Percentiles rank a stretch among this genome's conserved stretches.
Conservation (phyloP, 345 rosid genomes). For the Carallia brachiata region DNA sequence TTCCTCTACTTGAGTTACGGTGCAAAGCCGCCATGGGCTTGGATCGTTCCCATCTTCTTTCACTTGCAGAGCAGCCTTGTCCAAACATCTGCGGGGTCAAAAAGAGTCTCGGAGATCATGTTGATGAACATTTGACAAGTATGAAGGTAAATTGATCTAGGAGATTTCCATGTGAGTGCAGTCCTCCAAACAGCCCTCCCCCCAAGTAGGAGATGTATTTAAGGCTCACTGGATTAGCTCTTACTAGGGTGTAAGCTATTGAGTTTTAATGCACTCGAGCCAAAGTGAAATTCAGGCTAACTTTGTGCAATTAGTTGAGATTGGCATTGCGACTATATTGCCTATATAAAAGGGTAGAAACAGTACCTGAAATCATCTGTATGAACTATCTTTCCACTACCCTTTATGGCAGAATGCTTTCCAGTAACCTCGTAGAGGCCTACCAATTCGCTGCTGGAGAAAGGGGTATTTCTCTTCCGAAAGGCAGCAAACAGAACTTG, state of each 20-base stretch:
- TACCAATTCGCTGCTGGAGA: slow-evolving; percentile 62
- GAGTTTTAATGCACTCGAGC: no score
- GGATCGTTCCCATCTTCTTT: slow-evolving; percentile 71
- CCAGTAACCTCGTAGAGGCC: slow-evolving; percentile 85
- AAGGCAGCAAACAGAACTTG: slow-evolving; percentile 83
- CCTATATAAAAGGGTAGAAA: not conserved
- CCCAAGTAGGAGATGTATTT: not conserved
- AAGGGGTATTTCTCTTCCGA: slow-evolving; percentile 53
- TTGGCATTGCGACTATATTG: no score
- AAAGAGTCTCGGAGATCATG: no score
- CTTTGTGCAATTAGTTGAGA: not conserved
- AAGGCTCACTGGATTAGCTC: not conserved
- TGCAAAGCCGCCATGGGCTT: slow-evolving; percentile 85
- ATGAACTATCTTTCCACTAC: slow-evolving; percentile 77
- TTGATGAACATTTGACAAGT: no score
- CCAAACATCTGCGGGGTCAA: slow-evolving; percentile 55
- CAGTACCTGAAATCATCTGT: slow-evolving; percentile 61
- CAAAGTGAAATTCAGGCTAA: not conserved
- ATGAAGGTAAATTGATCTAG: no score
- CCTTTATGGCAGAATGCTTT: slow-evolving; percentile 67
- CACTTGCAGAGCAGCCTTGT: slow-evolving; percentile 80
- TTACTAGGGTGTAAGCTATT: not conserved
- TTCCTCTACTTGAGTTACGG: slow-evolving; percentile 93
- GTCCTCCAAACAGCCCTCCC: not conserved
- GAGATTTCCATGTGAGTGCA: no score